A percentile compares a stretch with the other conserved stretches of the same genome.
Evolutionary conservation across 2,329 filamentous ascomycete genomes (phyloP).

Genomic region (Talaromyces sp.): DNA sequence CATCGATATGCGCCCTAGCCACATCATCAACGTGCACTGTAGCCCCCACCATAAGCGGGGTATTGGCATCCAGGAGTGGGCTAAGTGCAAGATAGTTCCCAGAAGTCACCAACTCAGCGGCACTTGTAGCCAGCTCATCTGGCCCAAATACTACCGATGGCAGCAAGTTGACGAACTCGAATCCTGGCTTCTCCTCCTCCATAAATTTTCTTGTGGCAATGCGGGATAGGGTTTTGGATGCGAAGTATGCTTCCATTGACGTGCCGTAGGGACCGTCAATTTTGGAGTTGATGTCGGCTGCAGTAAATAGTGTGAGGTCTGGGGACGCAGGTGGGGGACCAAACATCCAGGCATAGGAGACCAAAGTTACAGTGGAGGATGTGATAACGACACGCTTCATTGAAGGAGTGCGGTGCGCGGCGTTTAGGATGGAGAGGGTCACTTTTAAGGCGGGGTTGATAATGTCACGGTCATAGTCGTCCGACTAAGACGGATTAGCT

Average conservation of each 20-base stretch:
- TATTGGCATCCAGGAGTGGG: not conserved
- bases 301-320: not conserved
- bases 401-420: not conserved
- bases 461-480: conserved; percentile 5
- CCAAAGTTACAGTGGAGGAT: conserved; percentile 22
- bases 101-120: not conserved
- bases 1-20: conserved; percentile 9
- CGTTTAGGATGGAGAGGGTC: not conserved
- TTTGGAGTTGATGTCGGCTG: conserved; percentile 1
- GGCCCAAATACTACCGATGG: conserved; percentile 9
- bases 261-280: conserved; percentile 9
- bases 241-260: conserved; percentile 31
- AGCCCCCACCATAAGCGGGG: conserved; percentile 1
- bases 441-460: not conserved
- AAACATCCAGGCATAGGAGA: conserved; percentile 22
- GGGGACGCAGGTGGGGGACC: not conserved
- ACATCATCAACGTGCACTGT: conserved; percentile 11
- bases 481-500: not conserved
- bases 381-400: conserved; percentile 4
- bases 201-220: conserved; percentile 25
- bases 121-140: not conserved
- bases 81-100: not conserved
- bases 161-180: conserved; percentile 11
- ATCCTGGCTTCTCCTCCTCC: not conserved
- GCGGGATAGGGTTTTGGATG: conserved; percentile 29